These are phyloP conservation scores for Dentipellis fragilis DNA, from an alignment of 768 basidiomycete genomes.

Conservation along the genomic window DNA sequence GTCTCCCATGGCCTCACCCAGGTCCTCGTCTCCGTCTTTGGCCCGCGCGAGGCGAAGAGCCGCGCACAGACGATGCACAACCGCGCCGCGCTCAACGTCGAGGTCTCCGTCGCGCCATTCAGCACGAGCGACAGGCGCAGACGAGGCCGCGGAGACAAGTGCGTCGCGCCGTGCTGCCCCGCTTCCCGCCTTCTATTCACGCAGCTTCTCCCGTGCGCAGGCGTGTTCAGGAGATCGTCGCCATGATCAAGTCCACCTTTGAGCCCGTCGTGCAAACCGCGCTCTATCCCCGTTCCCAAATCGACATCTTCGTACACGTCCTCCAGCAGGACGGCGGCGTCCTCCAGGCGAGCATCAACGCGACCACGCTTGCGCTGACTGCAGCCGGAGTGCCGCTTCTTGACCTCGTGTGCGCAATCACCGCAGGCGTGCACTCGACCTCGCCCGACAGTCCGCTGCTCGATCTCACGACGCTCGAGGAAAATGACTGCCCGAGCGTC, in stretches of 20 bases:
- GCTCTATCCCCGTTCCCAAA: slow-evolving; percentile 89
- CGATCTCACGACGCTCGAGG: slow-evolving; percentile 84
- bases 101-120: slow-evolving; percentile 80
- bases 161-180: slow-evolving; percentile 12
- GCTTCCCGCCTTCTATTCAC: neutral
- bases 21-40: slow-evolving; percentile 81
- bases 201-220: slow-evolving; percentile 29
- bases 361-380: slow-evolving; percentile 84
- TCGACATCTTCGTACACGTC: slow-evolving; percentile 90
- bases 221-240: slow-evolving; percentile 78
- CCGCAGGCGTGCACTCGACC: slow-evolving; percentile 77
- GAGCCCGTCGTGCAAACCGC: slow-evolving; percentile 88
- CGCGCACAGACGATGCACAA: slow-evolving; percentile 78
- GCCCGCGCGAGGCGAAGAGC: slow-evolving; percentile 82
- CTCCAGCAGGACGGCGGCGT: slow-evolving; percentile 91
- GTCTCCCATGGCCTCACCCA: slow-evolving; percentile 87
- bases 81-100: slow-evolving; percentile 82
- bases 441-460: slow-evolving; percentile 48
- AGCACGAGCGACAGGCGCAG: slow-evolving; percentile 70
- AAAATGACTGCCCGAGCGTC: slow-evolving; percentile 80
- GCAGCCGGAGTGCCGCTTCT: slow-evolving; percentile 83
- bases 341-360: slow-evolving; percentile 88
- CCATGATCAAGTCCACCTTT: slow-evolving; percentile 87
- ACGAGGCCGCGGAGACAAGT: slow-evolving; percentile 82
- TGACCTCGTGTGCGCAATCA: slow-evolving; percentile 87